Conservation (phyloP, 495 filamentous ascomycete genomes). For the Rhizodiscina lignyota region DNA sequence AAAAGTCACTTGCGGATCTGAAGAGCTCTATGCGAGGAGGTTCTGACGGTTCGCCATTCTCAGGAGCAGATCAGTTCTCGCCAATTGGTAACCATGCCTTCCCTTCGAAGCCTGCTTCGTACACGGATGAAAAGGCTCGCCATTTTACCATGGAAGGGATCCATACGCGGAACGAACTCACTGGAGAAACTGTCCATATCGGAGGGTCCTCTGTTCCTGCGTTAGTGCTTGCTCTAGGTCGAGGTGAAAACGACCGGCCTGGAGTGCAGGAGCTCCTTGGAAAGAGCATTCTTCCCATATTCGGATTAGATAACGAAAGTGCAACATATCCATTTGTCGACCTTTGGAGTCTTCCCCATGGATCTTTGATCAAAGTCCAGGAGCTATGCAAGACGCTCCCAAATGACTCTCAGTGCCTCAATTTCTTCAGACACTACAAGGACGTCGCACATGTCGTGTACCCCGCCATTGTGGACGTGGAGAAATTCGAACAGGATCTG, state of each 20-base stretch:
- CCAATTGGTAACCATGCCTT: background rate
- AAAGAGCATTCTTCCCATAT: constrained; percentile 62
- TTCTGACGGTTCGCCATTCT: constrained; percentile 4
- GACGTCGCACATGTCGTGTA: constrained; percentile 66
- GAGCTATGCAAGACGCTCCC: constrained; percentile 58
- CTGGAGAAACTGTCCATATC: constrained; percentile 39
- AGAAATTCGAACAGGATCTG: constrained; percentile 46
- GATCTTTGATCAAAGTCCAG: constrained; percentile 53
- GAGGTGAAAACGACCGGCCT: constrained; percentile 33
- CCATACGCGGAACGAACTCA: constrained; percentile 35
- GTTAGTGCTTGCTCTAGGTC: constrained; percentile 47
- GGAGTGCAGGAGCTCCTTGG: constrained; percentile 37
- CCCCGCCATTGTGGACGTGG: constrained; percentile 57
- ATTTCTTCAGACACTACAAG: constrained; percentile 56
- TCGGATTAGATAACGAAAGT: constrained; percentile 66
- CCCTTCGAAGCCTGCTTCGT: constrained; percentile 5
- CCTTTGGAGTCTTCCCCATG: constrained; percentile 40
- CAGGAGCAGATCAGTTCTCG: background rate
- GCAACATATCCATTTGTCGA: constrained; percentile 67
- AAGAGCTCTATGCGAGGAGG: constrained; percentile 18
- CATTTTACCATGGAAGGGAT: constrained; percentile 31
- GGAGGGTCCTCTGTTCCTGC: constrained; percentile 42
- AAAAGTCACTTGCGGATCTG: too few species aligned
- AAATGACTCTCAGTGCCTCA: constrained; percentile 41
- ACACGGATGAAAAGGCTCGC: too few species aligned